These are phyloP conservation scores for Russula abietina DNA, from an alignment of 768 basidiomycete genomes.

Conservation along the genomic window DNA sequence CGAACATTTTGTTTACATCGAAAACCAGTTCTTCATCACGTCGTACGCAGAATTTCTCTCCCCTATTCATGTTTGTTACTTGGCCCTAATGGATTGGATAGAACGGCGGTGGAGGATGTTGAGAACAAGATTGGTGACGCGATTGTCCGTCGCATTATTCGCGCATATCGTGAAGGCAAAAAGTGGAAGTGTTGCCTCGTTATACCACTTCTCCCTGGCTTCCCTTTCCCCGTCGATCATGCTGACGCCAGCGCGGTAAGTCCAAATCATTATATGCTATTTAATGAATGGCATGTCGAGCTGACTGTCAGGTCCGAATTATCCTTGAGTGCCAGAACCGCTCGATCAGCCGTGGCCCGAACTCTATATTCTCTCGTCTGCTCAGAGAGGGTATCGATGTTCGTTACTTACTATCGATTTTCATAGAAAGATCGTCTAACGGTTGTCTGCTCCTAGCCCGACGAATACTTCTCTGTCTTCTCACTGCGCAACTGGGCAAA, in stretches of 20 bases:
- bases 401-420: slow-evolving; percentile 28
- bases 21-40: slow-evolving; percentile 89
- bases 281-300: background rate
- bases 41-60: slow-evolving; percentile 48
- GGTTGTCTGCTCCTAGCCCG: slow-evolving; percentile 51
- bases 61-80: background rate
- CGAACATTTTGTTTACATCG: slow-evolving; percentile 98
- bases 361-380: slow-evolving; percentile 85
- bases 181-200: slow-evolving; percentile 92
- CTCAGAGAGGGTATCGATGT: slow-evolving; percentile 87
- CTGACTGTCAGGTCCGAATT: slow-evolving; percentile 64
- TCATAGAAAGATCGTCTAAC: slow-evolving; percentile 3
- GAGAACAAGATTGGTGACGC: slow-evolving; percentile 96
- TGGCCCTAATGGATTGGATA: slow-evolving; percentile 29
- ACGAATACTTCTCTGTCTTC: slow-evolving; percentile 88
- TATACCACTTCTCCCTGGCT: slow-evolving; percentile 89
- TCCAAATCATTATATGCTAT: slow-evolving; percentile 12
- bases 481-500: slow-evolving; percentile 92
- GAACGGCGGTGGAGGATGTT: slow-evolving; percentile 81
- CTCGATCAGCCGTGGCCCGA: slow-evolving; percentile 79
- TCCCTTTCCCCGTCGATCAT: slow-evolving; percentile 88
- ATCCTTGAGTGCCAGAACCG: slow-evolving; percentile 94
- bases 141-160: slow-evolving; percentile 82
- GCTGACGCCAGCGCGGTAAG: slow-evolving; percentile 86
- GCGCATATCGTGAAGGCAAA: slow-evolving; percentile 72